These are phyloP conservation scores for Leishmania mexicana DNA, from an alignment of 208 protist genomes.

Conservation along the genomic window DNA sequence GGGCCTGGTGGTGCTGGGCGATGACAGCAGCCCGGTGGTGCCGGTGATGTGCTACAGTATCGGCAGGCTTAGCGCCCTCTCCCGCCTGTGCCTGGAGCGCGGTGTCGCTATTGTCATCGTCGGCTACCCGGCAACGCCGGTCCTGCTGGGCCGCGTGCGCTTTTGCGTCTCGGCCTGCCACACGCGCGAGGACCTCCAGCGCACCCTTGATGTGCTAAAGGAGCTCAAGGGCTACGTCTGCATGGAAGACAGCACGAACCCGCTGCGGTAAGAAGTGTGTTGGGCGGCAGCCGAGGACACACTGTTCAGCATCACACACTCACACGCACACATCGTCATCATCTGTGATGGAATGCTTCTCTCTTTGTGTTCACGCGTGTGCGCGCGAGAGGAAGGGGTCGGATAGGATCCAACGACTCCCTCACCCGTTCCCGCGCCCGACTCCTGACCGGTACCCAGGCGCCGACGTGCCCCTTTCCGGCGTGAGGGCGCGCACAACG, in stretches of 20 bases:
- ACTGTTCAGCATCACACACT: not conserved
- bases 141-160: constrained; percentile 90
- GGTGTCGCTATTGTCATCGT: constrained; percentile 97
- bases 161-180: constrained; percentile 95
- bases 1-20: constrained; percentile 83
- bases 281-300: not conserved
- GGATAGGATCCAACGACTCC: not conserved
- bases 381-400: not conserved
- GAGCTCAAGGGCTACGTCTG: constrained; percentile 74
- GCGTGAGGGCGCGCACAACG: not conserved
- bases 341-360: not conserved
- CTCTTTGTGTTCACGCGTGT: not conserved
- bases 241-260: constrained; percentile 65
- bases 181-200: constrained; percentile 93
- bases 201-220: constrained; percentile 88
- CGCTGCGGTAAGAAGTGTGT: constrained; percentile 1
- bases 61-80: constrained; percentile 91
- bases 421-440: not conserved
- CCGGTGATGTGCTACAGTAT: constrained; percentile 96
- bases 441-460: not conserved
- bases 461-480: not conserved
- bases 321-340: not conserved
- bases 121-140: constrained; percentile 97
- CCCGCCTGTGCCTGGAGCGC: constrained; percentile 82
- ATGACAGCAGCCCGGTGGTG: constrained; percentile 96